Percentiles rank a stretch among this genome's conserved stretches.
Conservation (phyloP, 75 land plant species). For the Azolla pinnata region DNA sequence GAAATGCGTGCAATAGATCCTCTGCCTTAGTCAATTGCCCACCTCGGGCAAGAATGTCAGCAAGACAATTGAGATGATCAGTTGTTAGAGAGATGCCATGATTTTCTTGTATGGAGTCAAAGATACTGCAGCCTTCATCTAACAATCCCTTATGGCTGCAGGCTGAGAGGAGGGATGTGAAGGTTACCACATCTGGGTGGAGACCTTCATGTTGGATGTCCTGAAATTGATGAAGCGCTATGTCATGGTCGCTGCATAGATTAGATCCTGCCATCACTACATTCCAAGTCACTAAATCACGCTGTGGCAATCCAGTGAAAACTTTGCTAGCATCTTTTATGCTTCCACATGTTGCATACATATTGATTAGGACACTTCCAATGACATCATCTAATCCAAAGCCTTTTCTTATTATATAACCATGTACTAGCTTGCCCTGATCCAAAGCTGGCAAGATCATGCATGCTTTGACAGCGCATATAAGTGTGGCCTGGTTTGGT, state of each 20-base stretch:
- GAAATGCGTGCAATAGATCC: neutral
- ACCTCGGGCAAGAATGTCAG: conserved; percentile 4
- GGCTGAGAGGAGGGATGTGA: conserved; percentile 21
- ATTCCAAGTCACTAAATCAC: conserved; percentile 15
- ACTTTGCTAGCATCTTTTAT: conserved; percentile 3
- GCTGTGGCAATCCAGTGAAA: conserved; percentile 11
- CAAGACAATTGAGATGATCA: neutral
- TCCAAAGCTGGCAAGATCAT: neutral
- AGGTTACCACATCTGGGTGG: conserved; percentile 17
- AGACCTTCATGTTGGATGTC: conserved; percentile 27
- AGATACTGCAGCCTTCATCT: conserved; percentile 13
- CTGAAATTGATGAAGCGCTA: conserved; percentile 31
- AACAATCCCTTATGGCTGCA: conserved; percentile 15
- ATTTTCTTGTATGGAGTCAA: conserved; percentile 11
- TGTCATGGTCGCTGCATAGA: conserved; percentile 16
- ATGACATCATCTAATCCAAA: conserved; percentile 8
- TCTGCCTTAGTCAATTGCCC: conserved; percentile 4
- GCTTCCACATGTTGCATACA: conserved; percentile 18
- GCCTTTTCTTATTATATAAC: conserved; percentile 7
- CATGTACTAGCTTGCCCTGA: conserved; percentile 10
- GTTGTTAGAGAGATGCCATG: neutral
- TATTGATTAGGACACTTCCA: conserved; percentile 10
- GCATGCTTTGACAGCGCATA: conserved; percentile 14
- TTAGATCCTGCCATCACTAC: conserved; percentile 12
- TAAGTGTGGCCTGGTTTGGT: conserved; percentile 13